Evolutionary conservation across 352 stramenopile species (phyloP), one percentile per base, ranked within the genome.

Genomic region (Pythium phragmitis): DNA sequence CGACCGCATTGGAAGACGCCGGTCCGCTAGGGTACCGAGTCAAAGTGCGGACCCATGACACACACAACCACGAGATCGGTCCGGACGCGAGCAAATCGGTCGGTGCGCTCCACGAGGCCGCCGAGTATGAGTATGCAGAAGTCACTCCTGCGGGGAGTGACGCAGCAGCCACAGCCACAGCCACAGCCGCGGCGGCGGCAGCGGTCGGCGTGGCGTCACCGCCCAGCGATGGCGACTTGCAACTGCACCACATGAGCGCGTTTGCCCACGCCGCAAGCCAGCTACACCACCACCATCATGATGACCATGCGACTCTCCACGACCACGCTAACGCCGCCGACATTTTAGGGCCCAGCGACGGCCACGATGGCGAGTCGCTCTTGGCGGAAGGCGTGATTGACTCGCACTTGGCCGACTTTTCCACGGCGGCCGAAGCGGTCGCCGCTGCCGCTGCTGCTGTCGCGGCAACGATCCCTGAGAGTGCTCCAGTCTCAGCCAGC

Each of bases 51-150:
- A 74, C 51, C 19, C 76, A 91, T 53, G 81, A 89, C 57, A 77
- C 88, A 62, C 84, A 92, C 74, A 92, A 92, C 67, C 84, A 92
- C 51, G 70, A 71, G 6, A 91, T 92, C 41, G 84, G 84, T 0
- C 83, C 79, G 1, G 78, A 92, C 46, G 76, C 81, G 12, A 74
- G 81, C 45, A 89, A 90, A 62, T 68, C 70, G 59, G 73, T 90
- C 65, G 71, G 61, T 0, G 46, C 65, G 34, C 63, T 89, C n/a
- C 66, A 82, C 51, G 77, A 89, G n/a, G 72, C 79, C 16, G 79
- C 88, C 57, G 48, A 54, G 26, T 88, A 85, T 48, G 80, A 89
- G 19, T 58, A 89, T 17, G 60, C 74, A 17, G 65, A 72, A 34
- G 50, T 61, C 0, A 26, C 42, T 2, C 36, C 60, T 17, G 39